Evolutionary conservation across 2,329 filamentous ascomycete species (phyloP).

Genomic region (Akanthomyces uredinophilus): DNA sequence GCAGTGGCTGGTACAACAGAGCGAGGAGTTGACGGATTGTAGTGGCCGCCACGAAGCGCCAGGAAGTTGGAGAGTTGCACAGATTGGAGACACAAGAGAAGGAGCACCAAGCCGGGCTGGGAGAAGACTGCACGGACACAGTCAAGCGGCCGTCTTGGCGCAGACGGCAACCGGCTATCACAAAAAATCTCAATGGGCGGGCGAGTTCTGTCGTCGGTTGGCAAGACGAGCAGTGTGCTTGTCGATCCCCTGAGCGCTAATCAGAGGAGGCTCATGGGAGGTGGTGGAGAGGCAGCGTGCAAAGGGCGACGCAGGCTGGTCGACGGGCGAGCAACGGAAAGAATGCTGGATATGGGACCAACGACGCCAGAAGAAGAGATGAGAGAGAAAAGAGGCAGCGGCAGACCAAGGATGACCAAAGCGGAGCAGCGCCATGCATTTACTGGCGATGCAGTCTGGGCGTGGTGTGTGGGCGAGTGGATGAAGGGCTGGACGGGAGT

Average conservation of each 20-base stretch:
- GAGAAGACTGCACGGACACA: not conserved
- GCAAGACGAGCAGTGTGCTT: not conserved
- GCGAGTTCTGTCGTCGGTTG: not conserved
- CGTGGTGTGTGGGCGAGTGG: slow-evolving; percentile 2
- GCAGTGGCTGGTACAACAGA: not conserved
- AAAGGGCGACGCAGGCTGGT: not conserved
- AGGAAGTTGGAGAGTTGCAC: not conserved
- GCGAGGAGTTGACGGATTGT: not conserved
- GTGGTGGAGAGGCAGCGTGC: not conserved
- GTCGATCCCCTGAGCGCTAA: not conserved
- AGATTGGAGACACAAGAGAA: not conserved
- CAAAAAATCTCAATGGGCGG: not conserved
- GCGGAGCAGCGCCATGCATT: slow-evolving; percentile 12
- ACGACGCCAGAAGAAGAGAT: slow-evolving; percentile 4
- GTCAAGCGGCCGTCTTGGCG: not conserved
- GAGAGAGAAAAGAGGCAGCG: slow-evolving; percentile 5
- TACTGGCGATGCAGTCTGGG: slow-evolving; percentile 7
- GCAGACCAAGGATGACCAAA: slow-evolving; percentile 1
- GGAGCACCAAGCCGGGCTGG: not conserved
- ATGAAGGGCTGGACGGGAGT: not conserved
- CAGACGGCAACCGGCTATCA: not conserved
- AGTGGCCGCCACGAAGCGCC: not conserved
- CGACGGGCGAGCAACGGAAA: not conserved
- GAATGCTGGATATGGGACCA: slow-evolving; percentile 2
- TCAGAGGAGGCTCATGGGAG: not conserved